Conservation (phyloP, 805 yeast species). For the Diddensiella transvaalensis region DNA sequence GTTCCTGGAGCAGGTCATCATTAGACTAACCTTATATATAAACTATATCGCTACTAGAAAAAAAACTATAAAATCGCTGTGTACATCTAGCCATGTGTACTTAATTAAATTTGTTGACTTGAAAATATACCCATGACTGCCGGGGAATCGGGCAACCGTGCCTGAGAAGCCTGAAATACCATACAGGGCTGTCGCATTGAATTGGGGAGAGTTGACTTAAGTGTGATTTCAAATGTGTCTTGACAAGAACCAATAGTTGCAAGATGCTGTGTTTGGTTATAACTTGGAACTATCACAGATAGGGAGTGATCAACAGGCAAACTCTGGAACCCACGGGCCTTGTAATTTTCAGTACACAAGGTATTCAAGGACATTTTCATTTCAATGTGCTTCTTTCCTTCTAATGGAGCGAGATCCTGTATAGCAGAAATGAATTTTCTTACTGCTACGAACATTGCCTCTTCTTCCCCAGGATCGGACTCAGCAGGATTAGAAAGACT, state of each 20-base stretch:
- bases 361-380: background rate
- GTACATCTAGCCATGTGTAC: background rate
- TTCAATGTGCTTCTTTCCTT: slow-evolving; percentile 1
- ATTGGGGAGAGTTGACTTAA: too few species aligned
- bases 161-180: background rate
- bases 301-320: too few species aligned
- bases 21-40: slow-evolving; percentile 10
- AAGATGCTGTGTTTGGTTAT: too few species aligned
- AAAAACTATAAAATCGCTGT: background rate
- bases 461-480: background rate
- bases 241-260: too few species aligned
- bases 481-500: background rate
- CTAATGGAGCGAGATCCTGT: background rate
- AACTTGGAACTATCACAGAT: too few species aligned
- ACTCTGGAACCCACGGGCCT: background rate
- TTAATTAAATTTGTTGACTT: background rate
- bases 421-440: background rate
- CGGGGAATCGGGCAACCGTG: background rate
- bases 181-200: too few species aligned
- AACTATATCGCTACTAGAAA: background rate
- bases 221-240: too few species aligned
- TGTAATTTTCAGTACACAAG: background rate
- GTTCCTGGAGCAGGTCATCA: slow-evolving; percentile 23
- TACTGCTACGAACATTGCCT: background rate
- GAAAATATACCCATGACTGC: background rate